Evolutionary conservation across 352 stramenopile species (phyloP), one percentile per base, ranked within the genome.

Genomic region (Globisporangium heterothallicum): DNA sequence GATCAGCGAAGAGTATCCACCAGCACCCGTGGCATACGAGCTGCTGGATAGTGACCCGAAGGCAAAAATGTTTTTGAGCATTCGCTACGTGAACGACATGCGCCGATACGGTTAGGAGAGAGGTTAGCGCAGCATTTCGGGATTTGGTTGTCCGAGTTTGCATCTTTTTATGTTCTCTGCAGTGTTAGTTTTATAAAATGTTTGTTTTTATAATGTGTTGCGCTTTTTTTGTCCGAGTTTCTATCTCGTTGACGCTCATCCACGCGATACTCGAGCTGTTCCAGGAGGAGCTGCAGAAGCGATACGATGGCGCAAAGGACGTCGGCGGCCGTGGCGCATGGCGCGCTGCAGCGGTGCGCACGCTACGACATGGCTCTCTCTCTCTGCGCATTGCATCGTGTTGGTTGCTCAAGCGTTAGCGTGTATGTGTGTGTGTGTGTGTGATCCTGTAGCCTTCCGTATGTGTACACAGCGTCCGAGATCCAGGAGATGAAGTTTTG

Each of bases 401-500:
- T n/a, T n/a, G n/a, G n/a, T n/a, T n/a, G n/a, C n/a, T n/a, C n/a
- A n/a, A n/a, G n/a, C n/a, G n/a, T n/a, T n/a, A n/a, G n/a, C n/a
- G n/a, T 42, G 24, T 13, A 34, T n/a, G 6, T 1, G 10, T 46
- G 34, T 27, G 18, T 46, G 18, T 48, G 24, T 34, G 16, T 50
- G 18, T 49, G 12, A n/a, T 9, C 32, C 9, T 6, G 29, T 21
- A 90, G 82, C 24, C 61, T 93, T 36, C 82, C 82, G 53, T 93
- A 91, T 47, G 76, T 93, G 34, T 64, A 82, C 68, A 93, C 82
- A 46, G 78, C 78, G 5, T 72, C 66, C 5, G 82, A 93, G 72
- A 89, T 93, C 52, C 74, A 88, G 62, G 76, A 91, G 59, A 94
- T 94, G 84, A 82, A 84, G 56, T 92, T 94, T 61, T 94, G 84